phyloP scores from a whole-genome alignment of 2,329 filamentous ascomycete species.

The Davidsoniella neocaledoniae region DNA sequence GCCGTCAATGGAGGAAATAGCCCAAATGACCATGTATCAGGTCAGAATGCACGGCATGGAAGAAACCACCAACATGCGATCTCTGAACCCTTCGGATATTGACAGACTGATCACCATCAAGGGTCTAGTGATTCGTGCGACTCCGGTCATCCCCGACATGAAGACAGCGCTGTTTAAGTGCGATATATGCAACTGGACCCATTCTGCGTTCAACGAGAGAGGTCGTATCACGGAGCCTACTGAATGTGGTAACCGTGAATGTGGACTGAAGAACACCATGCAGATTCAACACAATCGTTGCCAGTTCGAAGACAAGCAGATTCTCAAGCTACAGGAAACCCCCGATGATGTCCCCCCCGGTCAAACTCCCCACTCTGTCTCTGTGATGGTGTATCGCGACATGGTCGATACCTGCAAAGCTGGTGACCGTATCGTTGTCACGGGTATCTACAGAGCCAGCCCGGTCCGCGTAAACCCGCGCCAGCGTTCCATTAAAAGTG shows the following conservation, averaged over 20 bases:
- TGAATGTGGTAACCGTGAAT: slow-evolving; percentile 66
- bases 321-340: slow-evolving; percentile 96
- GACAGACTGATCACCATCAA: slow-evolving; percentile 93
- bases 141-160: slow-evolving; percentile 96
- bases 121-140: slow-evolving; percentile 87
- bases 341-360: slow-evolving; percentile 88
- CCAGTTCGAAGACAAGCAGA: slow-evolving; percentile 89
- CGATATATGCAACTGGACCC: slow-evolving; percentile 78
- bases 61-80: slow-evolving; percentile 73
- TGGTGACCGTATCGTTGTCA: slow-evolving; percentile 88
- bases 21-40: slow-evolving; percentile 64
- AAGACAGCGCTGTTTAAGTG: slow-evolving; percentile 97
- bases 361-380: slow-evolving; percentile 93
- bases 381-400: slow-evolving; percentile 90
- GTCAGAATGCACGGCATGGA: slow-evolving; percentile 83
- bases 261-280: slow-evolving; percentile 84
- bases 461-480: slow-evolving; percentile 88
- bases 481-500: slow-evolving; percentile 78
- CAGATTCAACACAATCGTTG: slow-evolving; percentile 95
- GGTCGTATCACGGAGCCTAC: slow-evolving; percentile 94
- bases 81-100: slow-evolving; percentile 91
- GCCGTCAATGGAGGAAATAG: slow-evolving; percentile 58
- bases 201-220: slow-evolving; percentile 81
- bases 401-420: slow-evolving; percentile 96
- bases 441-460: slow-evolving; percentile 90